Conservation (phyloP, 495 filamentous ascomycete species). For the Cercophora sp. region DNA sequence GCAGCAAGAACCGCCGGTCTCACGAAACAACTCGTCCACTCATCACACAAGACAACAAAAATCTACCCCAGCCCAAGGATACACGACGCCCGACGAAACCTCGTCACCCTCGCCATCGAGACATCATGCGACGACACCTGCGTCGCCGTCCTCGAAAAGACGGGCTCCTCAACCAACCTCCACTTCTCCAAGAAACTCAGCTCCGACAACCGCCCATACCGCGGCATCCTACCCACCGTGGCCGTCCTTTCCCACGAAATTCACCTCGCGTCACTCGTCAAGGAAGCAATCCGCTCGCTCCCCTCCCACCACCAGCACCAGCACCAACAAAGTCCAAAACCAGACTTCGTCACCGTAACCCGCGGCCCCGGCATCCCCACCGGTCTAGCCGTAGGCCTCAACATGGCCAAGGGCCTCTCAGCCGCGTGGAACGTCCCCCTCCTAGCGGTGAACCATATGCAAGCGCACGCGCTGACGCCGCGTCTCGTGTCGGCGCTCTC, state of each 20-base stretch:
- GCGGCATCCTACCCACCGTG: conserved; percentile 73
- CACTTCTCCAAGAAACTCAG: conserved; percentile 82
- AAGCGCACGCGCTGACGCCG: conserved; percentile 88
- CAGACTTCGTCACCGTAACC: conserved; percentile 81
- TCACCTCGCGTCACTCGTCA: conserved; percentile 61
- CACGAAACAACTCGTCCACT: too few relatives aligned
- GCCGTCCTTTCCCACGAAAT: conserved; percentile 70
- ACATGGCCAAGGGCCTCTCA: conserved; percentile 84
- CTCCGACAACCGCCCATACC: conserved; percentile 62
- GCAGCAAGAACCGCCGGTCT: too few relatives aligned
- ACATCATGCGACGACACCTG: conserved; percentile 97
- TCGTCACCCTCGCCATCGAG: conserved; percentile 85
- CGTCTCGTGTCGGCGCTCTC: conserved; percentile 66
- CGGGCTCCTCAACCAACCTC: conserved; percentile 46
- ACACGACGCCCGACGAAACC: conserved; percentile 35
- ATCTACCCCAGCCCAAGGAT: too few relatives aligned
- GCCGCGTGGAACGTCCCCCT: conserved; percentile 77
- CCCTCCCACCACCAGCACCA: conserved; percentile 37
- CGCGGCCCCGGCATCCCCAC: conserved; percentile 84
- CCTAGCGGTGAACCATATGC: conserved; percentile 92
- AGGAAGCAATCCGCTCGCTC: conserved; percentile 56
- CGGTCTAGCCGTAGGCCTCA: conserved; percentile 69
- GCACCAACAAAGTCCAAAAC: too few relatives aligned
- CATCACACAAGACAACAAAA: too few relatives aligned
- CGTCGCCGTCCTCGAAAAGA: conserved; percentile 73